Conservation (phyloP, 306 rosid species). For the Casuarina cunninghamiana region DNA sequence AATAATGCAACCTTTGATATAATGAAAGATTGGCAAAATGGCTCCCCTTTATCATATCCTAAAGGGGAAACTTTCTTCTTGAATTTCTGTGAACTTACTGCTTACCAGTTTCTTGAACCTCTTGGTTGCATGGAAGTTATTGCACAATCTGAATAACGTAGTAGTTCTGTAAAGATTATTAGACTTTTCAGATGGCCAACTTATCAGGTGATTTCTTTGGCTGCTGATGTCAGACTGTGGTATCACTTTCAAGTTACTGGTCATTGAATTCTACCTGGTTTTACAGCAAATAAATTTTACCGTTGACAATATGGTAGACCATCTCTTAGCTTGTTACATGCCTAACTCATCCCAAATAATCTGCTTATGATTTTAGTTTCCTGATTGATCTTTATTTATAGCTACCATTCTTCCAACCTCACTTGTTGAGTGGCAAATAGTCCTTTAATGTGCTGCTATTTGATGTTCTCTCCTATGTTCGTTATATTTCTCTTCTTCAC, state of each 20-base stretch:
- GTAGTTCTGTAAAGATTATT: neutral
- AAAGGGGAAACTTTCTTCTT: neutral
- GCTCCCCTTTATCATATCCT: neutral
- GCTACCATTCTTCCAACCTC: neutral
- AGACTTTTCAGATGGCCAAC: neutral
- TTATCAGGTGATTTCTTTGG: neutral
- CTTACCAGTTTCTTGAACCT: neutral
- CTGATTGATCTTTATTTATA: neutral
- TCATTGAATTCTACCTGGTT: neutral
- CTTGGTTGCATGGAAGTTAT: neutral
- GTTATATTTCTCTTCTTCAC: constrained; percentile 5
- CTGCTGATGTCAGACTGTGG: neutral
- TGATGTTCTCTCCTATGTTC: neutral
- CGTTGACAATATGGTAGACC: neutral
- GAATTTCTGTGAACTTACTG: neutral
- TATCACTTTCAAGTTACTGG: neutral
- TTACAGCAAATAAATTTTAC: neutral
- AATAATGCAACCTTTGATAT: neutral
- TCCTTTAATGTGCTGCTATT: neutral
- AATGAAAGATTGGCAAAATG: neutral
- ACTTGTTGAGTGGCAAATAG: neutral
- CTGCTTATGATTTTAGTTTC: neutral
- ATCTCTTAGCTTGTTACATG: neutral
- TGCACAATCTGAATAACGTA: neutral
- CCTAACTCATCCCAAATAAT: neutral